Evolutionary conservation across 2,329 filamentous ascomycete species (phyloP), one percentile per base, ranked within the genome.

Genomic region (Metarhizium rileyi): DNA sequence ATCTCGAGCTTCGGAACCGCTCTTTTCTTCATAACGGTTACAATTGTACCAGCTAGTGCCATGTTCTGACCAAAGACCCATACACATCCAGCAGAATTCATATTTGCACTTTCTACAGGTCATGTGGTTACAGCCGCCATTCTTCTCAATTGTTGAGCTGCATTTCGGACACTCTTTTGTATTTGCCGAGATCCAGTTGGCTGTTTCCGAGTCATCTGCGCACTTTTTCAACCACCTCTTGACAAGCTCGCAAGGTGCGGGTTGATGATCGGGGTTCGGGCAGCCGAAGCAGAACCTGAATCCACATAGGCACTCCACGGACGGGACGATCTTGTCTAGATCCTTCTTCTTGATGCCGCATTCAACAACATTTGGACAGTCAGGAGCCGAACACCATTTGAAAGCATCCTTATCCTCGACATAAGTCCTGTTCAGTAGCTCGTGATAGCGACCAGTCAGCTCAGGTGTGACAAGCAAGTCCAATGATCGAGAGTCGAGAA

Each of bases 21-120:
- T 95, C 76, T 93, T 96, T 71, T 97, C 93, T 63, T 98, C 93
- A 60, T 86, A 98, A 8, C 93, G 79, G 64, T 95, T 98, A 77
- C 93, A 98, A 68, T 95, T 98, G 74, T 98, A 98, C 93, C 93
- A 98, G 69, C 89, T 95, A 3, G 91, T 98, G 55, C 93, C 93
- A 65, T 98, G 93, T 68, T 98, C 93, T 1, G 90, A 94, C 93
- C 93, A 98, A 1, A 95, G 74, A 0, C 93, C 93, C 93, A 98
- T 98, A 63, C 93, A 98, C 87, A 98, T 97, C 93, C 93, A 98
- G 71, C 93, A 98, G 63, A 98, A 96, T 63, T 96, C 90, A 63
- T 96, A 84, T 62, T 90, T 89, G 72, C 90, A 96, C 67, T 96
- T 96, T 50, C 90, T 77, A 65, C 90, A 96, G 0, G 90, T 96